Base-by-base conservation (phyloP, 306 rosid genomes). In the Leucaena leucocephala region DNA sequence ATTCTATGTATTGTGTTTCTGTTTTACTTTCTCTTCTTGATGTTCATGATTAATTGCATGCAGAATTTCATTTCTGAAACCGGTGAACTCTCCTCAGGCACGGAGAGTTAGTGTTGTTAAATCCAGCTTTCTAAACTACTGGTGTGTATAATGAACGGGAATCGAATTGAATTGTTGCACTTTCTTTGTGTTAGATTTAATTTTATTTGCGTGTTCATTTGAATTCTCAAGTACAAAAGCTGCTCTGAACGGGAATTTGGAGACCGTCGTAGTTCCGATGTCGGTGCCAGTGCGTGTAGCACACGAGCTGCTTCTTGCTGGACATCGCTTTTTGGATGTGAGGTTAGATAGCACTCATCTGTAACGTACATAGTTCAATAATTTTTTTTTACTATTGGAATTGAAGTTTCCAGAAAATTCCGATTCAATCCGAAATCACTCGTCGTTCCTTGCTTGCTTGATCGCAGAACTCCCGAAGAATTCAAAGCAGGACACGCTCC, bases 261-360 rank as follows among this genome's bases (percentile, higher is more conserved):
- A 87, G 57, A 70, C 89, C 13, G 35, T 78, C 3, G 89, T 85
- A 14, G 87, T 87, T 68, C 98, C 96, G 16, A 86, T 93, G 45
- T 95, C 98, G 3, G 98, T 93, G 64, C 98, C 98, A 0, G 94
- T 95, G 71, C 97, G 96, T 33, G 91, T 93, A 16, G 99, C 98
- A 1, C 86, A 84, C 39, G 98, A 93, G 75, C 97, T 95, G 77
- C 85, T 87, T 80, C 96, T 86, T n/a, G 99, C 99, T 55, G 98
- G 99, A 16, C 94, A 93, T 71, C 86, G 88, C 10, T 95, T 87
- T 82, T 86, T 95, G 83, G 99, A 93, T 78, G 98, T 95, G n/a
- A 92, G 98, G 98, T 86, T 38, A 10, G 66, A 9, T 59, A 76
- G 17, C 6, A 33, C 42, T 43, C 27, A 9, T 4, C 16, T 14